Evolutionary conservation across 768 basidiomycete species (phyloP).

Genomic region (Termitomyces sp.): DNA sequence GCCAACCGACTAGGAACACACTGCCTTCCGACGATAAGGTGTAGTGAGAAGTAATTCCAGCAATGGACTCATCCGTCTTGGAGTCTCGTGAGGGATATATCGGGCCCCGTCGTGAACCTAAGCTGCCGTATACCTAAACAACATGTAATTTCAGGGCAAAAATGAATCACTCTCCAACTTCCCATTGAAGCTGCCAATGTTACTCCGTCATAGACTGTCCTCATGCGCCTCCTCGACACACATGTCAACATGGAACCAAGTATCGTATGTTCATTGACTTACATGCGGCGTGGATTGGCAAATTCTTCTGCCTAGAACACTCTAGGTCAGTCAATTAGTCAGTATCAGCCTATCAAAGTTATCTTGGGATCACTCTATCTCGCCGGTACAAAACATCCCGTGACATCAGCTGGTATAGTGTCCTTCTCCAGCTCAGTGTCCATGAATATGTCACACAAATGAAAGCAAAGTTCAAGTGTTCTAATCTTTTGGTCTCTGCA

Average conservation of each 20-base stretch:
- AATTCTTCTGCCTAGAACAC: neutral
- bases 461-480: neutral
- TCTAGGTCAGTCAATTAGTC: neutral
- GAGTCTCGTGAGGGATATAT: neutral
- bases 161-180: neutral
- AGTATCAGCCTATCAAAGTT: neutral
- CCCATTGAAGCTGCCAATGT: too few relatives aligned
- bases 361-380: neutral
- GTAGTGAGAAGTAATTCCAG: neutral
- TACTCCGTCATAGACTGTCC: neutral
- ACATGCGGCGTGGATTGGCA: neutral
- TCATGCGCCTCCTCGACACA: neutral
- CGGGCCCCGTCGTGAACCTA: neutral
- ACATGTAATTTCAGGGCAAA: neutral
- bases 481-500: neutral
- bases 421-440: neutral
- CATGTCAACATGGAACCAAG: neutral
- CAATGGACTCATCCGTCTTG: neutral
- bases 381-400: neutral
- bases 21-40: neutral
- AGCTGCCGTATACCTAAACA: neutral
- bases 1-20: neutral
- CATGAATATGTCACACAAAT: neutral
- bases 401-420: neutral
- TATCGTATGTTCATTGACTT: neutral